These are phyloP conservation scores for Nakazawaea laoshanensis DNA, from an alignment of 805 yeast species.

Conservation along the genomic window DNA sequence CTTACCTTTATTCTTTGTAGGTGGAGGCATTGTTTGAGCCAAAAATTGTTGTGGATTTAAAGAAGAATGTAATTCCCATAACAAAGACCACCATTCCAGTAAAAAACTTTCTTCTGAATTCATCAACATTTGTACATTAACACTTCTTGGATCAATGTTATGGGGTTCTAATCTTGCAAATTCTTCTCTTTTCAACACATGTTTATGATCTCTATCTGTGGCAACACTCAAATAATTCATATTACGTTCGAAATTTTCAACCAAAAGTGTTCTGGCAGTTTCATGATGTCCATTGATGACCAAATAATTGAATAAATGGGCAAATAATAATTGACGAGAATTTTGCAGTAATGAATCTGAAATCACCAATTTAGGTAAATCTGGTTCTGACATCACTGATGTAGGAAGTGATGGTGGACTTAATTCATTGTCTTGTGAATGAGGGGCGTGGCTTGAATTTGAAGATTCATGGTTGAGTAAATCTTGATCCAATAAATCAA, in stretches of 20 bases:
- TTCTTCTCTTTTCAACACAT: background rate
- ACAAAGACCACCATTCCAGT: slow-evolving; percentile 48
- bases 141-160: slow-evolving; percentile 1
- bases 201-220: slow-evolving; percentile 14
- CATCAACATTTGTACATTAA: slow-evolving; percentile 30
- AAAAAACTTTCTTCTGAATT: slow-evolving; percentile 37
- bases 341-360: slow-evolving; percentile 39
- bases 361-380: slow-evolving; percentile 3
- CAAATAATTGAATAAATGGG: slow-evolving; percentile 44
- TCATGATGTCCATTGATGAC: slow-evolving; percentile 37
- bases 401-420: background rate
- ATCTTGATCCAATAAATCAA: slow-evolving; percentile 1
- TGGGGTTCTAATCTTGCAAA: slow-evolving; percentile 1
- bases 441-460: background rate
- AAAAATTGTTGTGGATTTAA: slow-evolving; percentile 15
- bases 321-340: slow-evolving; percentile 40
- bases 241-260: slow-evolving; percentile 7
- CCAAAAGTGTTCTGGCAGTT: slow-evolving; percentile 38
- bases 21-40: background rate
- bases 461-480: background rate
- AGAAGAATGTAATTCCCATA: slow-evolving; percentile 40
- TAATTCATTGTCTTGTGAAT: background rate
- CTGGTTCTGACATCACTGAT: background rate
- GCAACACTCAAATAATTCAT: slow-evolving; percentile 8
- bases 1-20: too few relatives aligned